phyloP scores from a whole-genome alignment of 129 eudicot species.

The Arctium minus region DNA sequence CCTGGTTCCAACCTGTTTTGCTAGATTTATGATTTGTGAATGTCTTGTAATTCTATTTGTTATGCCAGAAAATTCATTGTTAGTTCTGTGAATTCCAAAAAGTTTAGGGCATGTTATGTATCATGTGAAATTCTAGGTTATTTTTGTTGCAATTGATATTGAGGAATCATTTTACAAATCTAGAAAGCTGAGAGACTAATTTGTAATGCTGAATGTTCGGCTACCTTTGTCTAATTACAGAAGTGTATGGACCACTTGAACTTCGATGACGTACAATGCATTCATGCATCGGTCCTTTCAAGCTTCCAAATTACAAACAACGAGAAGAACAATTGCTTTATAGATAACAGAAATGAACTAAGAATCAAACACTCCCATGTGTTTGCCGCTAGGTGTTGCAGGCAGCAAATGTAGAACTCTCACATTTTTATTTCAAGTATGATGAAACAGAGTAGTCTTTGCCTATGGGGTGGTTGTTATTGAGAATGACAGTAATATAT shows the following conservation, averaged over 20 bases:
- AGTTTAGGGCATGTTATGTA: neutral
- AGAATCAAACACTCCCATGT: neutral
- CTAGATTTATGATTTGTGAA: neutral
- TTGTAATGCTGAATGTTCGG: neutral
- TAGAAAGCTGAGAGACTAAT: neutral
- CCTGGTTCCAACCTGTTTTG: neutral
- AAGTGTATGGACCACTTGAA: neutral
- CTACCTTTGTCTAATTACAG: neutral
- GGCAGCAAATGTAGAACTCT: neutral
- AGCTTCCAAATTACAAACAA: neutral
- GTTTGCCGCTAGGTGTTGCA: neutral
- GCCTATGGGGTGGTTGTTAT: neutral
- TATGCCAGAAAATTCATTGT: neutral
- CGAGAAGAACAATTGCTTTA: neutral
- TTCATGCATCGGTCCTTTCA: neutral
- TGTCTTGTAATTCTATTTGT: neutral
- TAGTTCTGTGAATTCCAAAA: neutral
- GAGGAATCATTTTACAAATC: neutral
- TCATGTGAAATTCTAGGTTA: neutral
- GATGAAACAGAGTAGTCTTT: neutral
- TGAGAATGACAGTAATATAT: neutral
- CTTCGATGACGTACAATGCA: neutral
- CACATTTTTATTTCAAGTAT: neutral
- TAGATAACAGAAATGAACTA: neutral
- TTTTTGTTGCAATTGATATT: neutral